These are phyloP conservation scores for Ligustrum vulgare DNA, from an alignment of 257 asterid species.

Conservation along the genomic window DNA sequence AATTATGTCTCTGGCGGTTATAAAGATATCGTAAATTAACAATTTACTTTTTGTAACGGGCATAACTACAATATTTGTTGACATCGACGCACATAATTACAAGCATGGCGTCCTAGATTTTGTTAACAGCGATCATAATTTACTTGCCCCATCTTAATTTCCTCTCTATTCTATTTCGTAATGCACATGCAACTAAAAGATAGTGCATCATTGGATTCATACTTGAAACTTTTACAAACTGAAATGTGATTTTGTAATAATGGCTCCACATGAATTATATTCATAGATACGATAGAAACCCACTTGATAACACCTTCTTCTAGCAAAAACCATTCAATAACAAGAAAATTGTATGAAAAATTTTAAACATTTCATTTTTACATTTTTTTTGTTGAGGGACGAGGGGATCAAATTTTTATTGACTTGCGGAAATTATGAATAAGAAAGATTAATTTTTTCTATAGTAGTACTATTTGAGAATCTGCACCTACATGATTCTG, in stretches of 20 bases:
- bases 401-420: neutral
- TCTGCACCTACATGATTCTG: neutral
- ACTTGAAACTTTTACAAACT: neutral
- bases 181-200: neutral
- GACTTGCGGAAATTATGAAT: neutral
- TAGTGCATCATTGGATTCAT: neutral
- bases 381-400: neutral
- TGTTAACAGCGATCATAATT: neutral
- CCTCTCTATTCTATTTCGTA: neutral
- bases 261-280: neutral
- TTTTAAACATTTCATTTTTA: no score
- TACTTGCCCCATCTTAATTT: neutral
- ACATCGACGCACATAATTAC: neutral
- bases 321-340: neutral
- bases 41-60: neutral
- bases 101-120: neutral
- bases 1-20: neutral
- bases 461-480: no score
- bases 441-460: no score
- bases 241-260: neutral
- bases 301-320: neutral
- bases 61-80: neutral
- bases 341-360: neutral
- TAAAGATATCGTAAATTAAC: neutral
- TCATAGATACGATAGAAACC: neutral